Percentiles rank a stretch among this genome's conserved stretches.
Evolutionary conservation across 805 yeast species (phyloP).

Genomic region (Metschnikowia cubensis): DNA sequence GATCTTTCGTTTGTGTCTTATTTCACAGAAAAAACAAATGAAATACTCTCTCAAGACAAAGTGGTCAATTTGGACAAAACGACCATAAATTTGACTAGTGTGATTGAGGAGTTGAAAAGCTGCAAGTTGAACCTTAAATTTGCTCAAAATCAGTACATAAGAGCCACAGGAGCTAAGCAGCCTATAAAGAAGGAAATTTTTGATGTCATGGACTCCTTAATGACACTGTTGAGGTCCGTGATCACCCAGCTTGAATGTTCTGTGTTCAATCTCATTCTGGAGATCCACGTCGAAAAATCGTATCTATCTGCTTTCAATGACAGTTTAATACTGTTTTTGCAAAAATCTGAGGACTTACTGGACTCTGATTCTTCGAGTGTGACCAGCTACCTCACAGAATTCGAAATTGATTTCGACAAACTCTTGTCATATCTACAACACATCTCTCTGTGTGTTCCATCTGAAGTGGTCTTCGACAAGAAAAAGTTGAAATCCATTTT

Average conservation of each 20-base stretch:
- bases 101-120: neutral
- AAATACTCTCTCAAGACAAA: neutral
- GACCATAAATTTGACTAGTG: neutral
- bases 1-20: neutral
- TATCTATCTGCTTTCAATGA: conserved; percentile 3
- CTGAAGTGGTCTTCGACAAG: neutral
- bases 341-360: neutral
- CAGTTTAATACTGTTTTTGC: neutral
- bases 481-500: neutral
- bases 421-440: neutral
- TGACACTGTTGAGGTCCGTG: neutral
- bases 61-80: neutral
- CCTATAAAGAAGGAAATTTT: neutral
- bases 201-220: neutral
- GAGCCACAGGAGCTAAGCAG: neutral
- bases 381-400: neutral
- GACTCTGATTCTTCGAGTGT: neutral
- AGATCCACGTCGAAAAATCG: neutral
- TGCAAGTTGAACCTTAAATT: neutral
- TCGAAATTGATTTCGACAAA: neutral
- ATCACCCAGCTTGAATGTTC: neutral
- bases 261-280: neutral
- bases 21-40: neutral
- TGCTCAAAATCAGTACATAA: neutral
- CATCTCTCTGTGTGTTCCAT: neutral